Evolutionary conservation across 2,329 filamentous ascomycete genomes (phyloP).

Genomic region (Ophiosphaerella korrae): DNA sequence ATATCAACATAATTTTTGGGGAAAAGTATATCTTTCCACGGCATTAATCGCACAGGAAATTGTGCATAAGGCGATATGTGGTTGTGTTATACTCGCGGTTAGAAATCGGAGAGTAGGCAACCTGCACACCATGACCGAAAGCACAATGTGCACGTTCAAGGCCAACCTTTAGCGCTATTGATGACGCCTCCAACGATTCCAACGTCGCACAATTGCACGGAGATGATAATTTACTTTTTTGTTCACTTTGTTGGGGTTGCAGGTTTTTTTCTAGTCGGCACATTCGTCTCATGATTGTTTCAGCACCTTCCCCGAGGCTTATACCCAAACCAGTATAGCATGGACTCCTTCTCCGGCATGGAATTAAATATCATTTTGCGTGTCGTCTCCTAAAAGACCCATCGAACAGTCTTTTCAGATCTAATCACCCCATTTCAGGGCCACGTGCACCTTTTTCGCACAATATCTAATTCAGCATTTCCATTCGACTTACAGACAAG

Average conservation of each 20-base stretch:
- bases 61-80: no score
- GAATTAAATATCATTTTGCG: constrained; percentile 4
- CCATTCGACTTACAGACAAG: background rate
- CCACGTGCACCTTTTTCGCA: background rate
- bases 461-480: constrained; percentile 1
- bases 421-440: background rate
- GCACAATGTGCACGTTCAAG: no score
- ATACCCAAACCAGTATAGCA: constrained; percentile 9
- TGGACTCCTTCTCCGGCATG: background rate
- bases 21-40: background rate
- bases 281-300: constrained; percentile 43
- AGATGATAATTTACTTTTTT: background rate
- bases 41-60: background rate
- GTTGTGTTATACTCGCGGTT: no score
- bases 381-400: constrained; percentile 8
- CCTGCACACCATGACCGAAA: no score
- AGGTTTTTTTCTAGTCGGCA: constrained; percentile 11
- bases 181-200: background rate
- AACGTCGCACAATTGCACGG: background rate
- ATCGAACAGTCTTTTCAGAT: background rate
- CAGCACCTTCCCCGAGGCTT: constrained; percentile 22
- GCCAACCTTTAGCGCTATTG: no score
- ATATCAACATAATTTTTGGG: background rate
- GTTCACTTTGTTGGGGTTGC: constrained; percentile 1
- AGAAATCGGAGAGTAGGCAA: no score